Percentiles rank a stretch among this genome's conserved stretches.
Conservation (phyloP, 371 early-diverging fungal species). For the Dichotomocladium elegans region DNA sequence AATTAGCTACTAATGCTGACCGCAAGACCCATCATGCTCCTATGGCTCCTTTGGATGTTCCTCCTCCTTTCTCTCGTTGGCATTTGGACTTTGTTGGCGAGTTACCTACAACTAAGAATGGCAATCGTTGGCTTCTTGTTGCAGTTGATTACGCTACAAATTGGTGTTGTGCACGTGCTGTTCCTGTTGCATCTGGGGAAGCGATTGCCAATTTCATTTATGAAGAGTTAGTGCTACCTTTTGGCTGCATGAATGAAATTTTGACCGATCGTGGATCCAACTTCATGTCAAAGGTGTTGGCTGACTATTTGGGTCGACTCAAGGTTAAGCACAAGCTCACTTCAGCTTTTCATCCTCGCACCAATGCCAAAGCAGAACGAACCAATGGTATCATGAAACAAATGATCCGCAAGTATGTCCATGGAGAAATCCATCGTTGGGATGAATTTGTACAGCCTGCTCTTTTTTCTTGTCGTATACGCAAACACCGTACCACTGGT, state of each 20-base stretch:
- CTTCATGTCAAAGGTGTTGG: constrained; percentile 15
- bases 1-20: constrained; percentile 7
- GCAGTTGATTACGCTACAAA: constrained; percentile 45
- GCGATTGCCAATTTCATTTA: constrained; percentile 29
- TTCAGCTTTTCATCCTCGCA: too few relatives aligned
- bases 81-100: constrained; percentile 23
- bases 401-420: too few relatives aligned
- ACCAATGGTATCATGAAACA: too few relatives aligned
- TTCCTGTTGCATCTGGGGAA: constrained; percentile 24
- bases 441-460: too few relatives aligned
- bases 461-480: too few relatives aligned
- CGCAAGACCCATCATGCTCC: too few relatives aligned
- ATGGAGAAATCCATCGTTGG: too few relatives aligned
- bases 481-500: constrained; percentile 1
- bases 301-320: neutral
- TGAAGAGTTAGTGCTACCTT: too few relatives aligned
- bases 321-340: too few relatives aligned
- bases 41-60: constrained; percentile 1
- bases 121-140: constrained; percentile 14
- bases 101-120: neutral
- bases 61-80: constrained; percentile 5
- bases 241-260: too few relatives aligned
- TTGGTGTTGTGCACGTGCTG: constrained; percentile 21
- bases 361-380: too few relatives aligned
- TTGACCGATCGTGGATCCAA: constrained; percentile 34